Evolutionary conservation across 148 eudicot species (phyloP).

Genomic region (Arctostaphylos glauca): DNA sequence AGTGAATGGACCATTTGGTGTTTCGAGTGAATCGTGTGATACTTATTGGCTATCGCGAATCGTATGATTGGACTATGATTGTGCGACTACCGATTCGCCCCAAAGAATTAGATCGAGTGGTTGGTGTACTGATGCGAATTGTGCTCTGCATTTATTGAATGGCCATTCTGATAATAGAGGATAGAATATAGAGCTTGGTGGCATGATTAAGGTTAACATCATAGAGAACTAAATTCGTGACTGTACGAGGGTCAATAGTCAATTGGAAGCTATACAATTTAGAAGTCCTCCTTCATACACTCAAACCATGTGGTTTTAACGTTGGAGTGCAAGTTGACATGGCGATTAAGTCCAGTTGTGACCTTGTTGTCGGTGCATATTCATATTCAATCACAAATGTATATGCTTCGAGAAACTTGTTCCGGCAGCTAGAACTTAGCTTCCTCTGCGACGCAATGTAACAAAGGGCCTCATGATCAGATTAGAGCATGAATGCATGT

Average conservation of each 20-base stretch:
- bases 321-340: neutral
- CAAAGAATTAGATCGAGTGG: no score
- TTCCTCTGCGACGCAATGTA: neutral
- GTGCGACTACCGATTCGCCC: no score
- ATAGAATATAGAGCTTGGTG: neutral
- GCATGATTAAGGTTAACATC: neutral
- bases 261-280: neutral
- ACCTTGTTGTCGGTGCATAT: neutral
- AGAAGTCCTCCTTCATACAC: no score
- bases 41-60: no score
- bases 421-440: neutral
- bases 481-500: neutral
- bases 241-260: neutral
- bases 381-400: neutral
- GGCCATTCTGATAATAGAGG: no score
- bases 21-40: no score
- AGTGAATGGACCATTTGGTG: no score
- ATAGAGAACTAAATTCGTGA: neutral
- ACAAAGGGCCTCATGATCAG: neutral
- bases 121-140: no score
- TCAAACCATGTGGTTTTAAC: neutral
- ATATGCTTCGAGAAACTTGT: neutral
- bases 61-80: no score
- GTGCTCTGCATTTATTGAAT: no score
- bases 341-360: neutral